Conservation (phyloP, 305 asterid genomes). For the Solanum hybrid region DNA sequence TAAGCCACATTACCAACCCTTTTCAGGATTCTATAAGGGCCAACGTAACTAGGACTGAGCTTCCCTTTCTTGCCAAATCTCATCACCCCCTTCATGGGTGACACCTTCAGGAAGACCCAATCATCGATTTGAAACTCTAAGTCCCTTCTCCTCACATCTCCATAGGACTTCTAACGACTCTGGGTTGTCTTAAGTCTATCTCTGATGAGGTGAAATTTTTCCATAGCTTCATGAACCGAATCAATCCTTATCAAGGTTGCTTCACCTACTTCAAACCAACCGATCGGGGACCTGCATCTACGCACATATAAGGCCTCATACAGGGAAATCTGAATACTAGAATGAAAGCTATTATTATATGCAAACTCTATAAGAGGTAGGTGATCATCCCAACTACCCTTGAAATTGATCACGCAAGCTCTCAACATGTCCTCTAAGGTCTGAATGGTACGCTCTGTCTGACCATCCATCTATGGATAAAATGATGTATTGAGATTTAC, state of each 20-base stretch:
- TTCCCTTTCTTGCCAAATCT: not conserved
- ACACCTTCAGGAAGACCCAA: not conserved
- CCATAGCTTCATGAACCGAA: not conserved
- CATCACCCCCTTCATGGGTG: not conserved
- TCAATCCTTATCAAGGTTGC: not conserved
- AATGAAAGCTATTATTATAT: not conserved
- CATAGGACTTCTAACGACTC: not conserved
- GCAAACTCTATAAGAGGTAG: not conserved
- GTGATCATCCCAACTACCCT: not conserved
- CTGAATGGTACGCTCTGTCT: not conserved
- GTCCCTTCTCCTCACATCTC: not conserved
- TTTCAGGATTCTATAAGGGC: not conserved
- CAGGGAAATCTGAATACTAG: not conserved
- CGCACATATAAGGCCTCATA: not conserved
- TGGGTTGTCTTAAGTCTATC: not conserved
- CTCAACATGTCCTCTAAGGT: not conserved
- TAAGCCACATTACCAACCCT: not conserved
- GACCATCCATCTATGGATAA: not conserved
- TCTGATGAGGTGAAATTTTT: not conserved
- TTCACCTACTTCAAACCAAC: not conserved
- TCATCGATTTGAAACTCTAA: not conserved
- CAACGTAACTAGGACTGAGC: not conserved
- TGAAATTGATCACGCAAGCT: not conserved
- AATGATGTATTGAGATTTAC: not conserved
- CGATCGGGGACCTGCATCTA: not conserved